Evolutionary conservation across 352 stramenopile genomes (phyloP).

Genomic region (Phytophthora macrochlamydospora): DNA sequence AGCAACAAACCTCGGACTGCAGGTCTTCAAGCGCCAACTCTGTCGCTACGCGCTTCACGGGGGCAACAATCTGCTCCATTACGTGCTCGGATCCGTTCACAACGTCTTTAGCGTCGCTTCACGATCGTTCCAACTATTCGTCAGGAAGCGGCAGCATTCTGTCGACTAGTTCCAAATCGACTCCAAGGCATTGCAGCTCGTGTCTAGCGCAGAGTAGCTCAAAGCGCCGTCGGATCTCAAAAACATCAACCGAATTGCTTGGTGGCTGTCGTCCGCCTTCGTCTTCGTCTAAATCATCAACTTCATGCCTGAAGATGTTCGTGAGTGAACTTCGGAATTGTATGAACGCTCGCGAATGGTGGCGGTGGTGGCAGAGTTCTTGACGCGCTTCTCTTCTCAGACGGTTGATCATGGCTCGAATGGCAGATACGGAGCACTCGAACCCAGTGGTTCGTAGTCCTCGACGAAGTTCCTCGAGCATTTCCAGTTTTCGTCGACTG

Average conservation of each 20-base stretch:
- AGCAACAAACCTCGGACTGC: constrained; percentile 54
- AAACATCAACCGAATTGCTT: not conserved
- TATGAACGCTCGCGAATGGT: not conserved
- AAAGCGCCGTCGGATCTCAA: not conserved
- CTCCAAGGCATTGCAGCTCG: not conserved
- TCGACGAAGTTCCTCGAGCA: constrained; percentile 17
- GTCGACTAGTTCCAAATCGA: not conserved
- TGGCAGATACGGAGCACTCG: constrained; percentile 9
- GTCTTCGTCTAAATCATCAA: not conserved
- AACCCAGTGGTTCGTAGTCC: constrained; percentile 12
- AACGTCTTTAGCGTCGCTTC: not conserved
- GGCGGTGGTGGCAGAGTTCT: constrained; percentile 1
- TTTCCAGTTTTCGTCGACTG: constrained; percentile 7
- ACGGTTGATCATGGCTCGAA: constrained; percentile 23
- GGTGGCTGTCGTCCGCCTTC: not conserved
- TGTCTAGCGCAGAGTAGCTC: not conserved
- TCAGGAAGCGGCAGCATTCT: not conserved
- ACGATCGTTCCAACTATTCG: not conserved
- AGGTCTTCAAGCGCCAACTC: constrained; percentile 63
- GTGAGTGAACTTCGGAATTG: not conserved
- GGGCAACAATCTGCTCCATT: constrained; percentile 30
- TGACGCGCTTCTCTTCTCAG: constrained; percentile 14
- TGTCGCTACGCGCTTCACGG: constrained; percentile 46
- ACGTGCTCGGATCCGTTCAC: not conserved
- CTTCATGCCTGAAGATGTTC: not conserved